A percentile compares a stretch with the other conserved stretches of the same genome.
Evolutionary conservation across 192 early-diverging fungal genomes (phyloP).

Genomic region (Ambispora gerdemannii): DNA sequence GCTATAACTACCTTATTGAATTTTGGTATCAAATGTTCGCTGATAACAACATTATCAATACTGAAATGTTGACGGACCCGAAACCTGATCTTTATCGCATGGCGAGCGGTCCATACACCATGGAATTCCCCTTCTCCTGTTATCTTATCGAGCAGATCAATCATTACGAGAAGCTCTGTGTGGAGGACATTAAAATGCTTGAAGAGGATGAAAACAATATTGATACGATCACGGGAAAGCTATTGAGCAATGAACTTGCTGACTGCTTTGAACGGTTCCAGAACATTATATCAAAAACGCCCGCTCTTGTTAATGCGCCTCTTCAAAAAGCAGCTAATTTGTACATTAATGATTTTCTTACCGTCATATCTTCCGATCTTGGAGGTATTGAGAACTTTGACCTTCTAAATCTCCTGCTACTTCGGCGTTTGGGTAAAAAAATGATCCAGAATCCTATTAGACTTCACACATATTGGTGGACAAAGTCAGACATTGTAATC

Average conservation of each 20-base stretch:
- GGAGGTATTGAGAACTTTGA: background rate
- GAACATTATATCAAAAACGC: background rate
- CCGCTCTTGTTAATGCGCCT: background rate
- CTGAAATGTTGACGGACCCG: conserved; percentile 7
- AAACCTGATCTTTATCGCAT: conserved; percentile 22
- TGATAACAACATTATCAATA: conserved; percentile 18
- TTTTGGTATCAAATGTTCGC: conserved; percentile 21
- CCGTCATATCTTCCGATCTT: background rate
- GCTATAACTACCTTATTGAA: background rate
- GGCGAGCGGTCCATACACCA: background rate
- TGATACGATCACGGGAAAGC: background rate
- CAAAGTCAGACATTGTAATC: conserved; percentile 2
- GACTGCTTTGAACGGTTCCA: background rate
- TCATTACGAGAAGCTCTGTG: conserved; percentile 5
- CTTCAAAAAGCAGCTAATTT: background rate
- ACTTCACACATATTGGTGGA: conserved; percentile 28
- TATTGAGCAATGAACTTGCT: background rate
- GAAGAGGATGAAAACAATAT: conserved; percentile 6
- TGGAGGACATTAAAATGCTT: conserved; percentile 4
- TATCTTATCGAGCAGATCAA: conserved; percentile 27
- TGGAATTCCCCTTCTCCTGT: conserved; percentile 27
- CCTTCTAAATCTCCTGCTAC: conserved; percentile 3
- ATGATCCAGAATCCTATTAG: conserved; percentile 13
- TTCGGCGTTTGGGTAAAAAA: background rate
- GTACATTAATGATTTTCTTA: conserved; percentile 28